Evolutionary conservation across 2,329 filamentous ascomycete species (phyloP).

Genomic region (Epichloe typhina): DNA sequence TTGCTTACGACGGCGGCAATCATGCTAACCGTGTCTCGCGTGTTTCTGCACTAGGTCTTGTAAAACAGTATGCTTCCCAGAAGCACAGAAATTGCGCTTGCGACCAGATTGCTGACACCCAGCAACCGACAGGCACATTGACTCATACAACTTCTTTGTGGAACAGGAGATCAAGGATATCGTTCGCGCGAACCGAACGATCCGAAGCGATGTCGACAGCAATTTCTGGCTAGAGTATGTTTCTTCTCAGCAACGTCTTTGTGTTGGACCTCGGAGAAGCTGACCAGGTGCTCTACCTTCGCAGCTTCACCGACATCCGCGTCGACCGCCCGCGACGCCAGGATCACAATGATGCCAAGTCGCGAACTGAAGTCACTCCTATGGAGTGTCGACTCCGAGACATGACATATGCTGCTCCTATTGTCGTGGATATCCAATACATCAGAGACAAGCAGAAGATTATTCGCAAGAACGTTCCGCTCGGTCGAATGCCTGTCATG

Average conservation of each 20-base stretch:
- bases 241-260: conserved; percentile 8
- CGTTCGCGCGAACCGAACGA: conserved; percentile 75
- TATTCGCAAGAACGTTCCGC: conserved; percentile 61
- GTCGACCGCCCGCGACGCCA: conserved; percentile 69
- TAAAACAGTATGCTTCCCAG: conserved; percentile 56
- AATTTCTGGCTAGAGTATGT: conserved; percentile 72
- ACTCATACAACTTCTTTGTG: conserved; percentile 98
- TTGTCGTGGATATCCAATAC: conserved; percentile 85
- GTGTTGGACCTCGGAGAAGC: not conserved
- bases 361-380: conserved; percentile 67
- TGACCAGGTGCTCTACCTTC: conserved; percentile 8
- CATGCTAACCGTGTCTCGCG: not conserved
- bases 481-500: conserved; percentile 94
- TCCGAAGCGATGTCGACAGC: conserved; percentile 84
- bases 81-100: not conserved
- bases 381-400: conserved; percentile 95
- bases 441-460: conserved; percentile 67
- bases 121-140: conserved; percentile 51
- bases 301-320: conserved; percentile 69
- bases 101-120: conserved; percentile 6
- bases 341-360: conserved; percentile 59
- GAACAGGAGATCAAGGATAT: conserved; percentile 96
- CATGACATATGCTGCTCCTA: conserved; percentile 94
- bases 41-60: conserved; percentile 40
- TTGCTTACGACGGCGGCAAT: not conserved